Conservation (phyloP, 164 flowering plant species). For the Aristolochia californica region DNA sequence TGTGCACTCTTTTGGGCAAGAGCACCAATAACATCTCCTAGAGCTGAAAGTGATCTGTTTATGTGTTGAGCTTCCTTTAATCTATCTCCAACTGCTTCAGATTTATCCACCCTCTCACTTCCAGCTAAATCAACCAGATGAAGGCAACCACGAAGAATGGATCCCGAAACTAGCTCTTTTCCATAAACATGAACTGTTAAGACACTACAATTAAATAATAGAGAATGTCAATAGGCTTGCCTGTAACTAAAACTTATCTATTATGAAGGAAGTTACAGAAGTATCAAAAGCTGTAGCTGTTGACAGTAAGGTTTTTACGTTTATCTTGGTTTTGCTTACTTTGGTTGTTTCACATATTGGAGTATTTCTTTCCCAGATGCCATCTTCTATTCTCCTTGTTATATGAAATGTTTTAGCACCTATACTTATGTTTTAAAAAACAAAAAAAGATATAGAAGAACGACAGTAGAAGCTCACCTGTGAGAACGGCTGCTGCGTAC, state of each 20-base stretch:
- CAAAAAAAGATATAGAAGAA: not conserved
- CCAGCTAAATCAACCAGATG: conserved; percentile 97
- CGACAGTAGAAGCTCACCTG: conserved; percentile 27
- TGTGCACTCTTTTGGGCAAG: conserved; percentile 85
- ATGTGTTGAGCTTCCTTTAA: conserved; percentile 87
- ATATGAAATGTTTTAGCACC: not conserved
- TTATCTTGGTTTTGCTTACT: not conserved
- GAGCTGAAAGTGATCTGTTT: conserved; percentile 76
- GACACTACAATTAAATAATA: conserved; percentile 33
- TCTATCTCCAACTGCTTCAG: conserved; percentile 85
- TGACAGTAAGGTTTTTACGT: not conserved
- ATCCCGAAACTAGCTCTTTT: conserved; percentile 56
- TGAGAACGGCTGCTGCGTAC: conserved; percentile 94
- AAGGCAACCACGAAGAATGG: conserved; percentile 63
- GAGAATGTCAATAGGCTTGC: not conserved
- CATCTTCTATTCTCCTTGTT: not conserved
- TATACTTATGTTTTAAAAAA: not conserved
- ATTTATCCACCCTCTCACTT: conserved; percentile 87
- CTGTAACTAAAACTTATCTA: too few species aligned
- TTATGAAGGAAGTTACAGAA: not conserved
- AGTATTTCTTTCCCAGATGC: not conserved
- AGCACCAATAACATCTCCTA: conserved; percentile 89
- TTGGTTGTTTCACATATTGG: not conserved
- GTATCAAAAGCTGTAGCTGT: not conserved
- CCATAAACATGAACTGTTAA: conserved; percentile 83